Conservation (phyloP, 192 early-diverging fungal genomes). For the Umbelopsis vinacea region DNA sequence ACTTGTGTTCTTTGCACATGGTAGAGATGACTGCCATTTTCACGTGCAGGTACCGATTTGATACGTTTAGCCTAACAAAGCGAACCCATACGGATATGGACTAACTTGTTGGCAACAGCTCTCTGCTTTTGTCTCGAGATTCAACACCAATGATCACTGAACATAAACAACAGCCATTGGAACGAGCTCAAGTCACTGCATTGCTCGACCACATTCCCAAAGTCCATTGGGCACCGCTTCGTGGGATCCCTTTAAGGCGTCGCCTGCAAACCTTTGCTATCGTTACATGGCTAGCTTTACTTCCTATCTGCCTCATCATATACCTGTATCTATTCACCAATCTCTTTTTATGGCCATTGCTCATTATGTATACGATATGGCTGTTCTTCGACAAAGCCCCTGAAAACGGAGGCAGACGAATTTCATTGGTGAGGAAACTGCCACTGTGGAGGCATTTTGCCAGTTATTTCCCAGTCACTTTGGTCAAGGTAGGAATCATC, state of each 20-base stretch:
- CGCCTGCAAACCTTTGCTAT: slow-evolving; percentile 71
- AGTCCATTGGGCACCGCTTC: slow-evolving; percentile 64
- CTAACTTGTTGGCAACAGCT: neutral
- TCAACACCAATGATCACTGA: neutral
- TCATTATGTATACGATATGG: slow-evolving; percentile 79
- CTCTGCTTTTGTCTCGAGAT: neutral
- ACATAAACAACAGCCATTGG: neutral
- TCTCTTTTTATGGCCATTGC: slow-evolving; percentile 57
- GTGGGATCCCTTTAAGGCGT: slow-evolving; percentile 61
- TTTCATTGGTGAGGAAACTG: slow-evolving; percentile 52
- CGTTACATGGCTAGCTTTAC: slow-evolving; percentile 60
- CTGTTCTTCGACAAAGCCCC: slow-evolving; percentile 75
- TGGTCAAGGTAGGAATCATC: slow-evolving; percentile 63
- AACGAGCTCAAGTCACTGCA: neutral
- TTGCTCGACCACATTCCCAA: slow-evolving; percentile 1
- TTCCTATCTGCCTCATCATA: slow-evolving; percentile 56
- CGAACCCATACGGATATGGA: neutral
- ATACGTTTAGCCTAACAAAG: neutral
- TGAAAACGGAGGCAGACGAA: slow-evolving; percentile 77
- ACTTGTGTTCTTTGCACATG: neutral
- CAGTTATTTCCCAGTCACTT: slow-evolving; percentile 78
- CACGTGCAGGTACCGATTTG: slow-evolving; percentile 1
- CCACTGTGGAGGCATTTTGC: slow-evolving; percentile 77
- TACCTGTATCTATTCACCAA: slow-evolving; percentile 68
- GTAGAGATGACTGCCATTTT: slow-evolving; percentile 16